Evolutionary conservation across 208 protist genomes (phyloP).

Genomic region (Trypanosoma lewisi): DNA sequence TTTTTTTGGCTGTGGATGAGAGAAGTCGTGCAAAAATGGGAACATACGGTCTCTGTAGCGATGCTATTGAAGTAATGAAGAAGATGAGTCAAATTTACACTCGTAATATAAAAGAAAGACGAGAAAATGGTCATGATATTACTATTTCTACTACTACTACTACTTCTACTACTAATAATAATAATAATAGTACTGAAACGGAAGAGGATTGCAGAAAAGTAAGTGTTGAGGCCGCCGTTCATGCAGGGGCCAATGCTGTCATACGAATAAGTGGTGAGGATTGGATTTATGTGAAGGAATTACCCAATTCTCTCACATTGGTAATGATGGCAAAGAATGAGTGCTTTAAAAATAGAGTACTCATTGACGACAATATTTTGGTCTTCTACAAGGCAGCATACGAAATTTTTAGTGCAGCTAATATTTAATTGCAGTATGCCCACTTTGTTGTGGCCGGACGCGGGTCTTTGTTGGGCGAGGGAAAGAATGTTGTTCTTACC

Average conservation of each 20-base stretch:
- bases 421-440: too few relatives aligned
- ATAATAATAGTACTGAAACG: neutral
- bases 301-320: constrained; percentile 80
- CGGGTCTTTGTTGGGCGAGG: constrained; percentile 1
- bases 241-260: constrained; percentile 29
- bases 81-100: constrained; percentile 75
- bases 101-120: constrained; percentile 1
- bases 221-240: constrained; percentile 31
- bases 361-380: constrained; percentile 86
- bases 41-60: constrained; percentile 87
- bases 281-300: constrained; percentile 86
- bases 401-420: constrained; percentile 60
- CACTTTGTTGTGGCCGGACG: neutral
- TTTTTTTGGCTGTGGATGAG: constrained; percentile 82
- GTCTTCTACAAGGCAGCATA: constrained; percentile 77
- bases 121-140: constrained; percentile 7
- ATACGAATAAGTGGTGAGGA: constrained; percentile 59
- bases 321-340: constrained; percentile 86
- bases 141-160: neutral
- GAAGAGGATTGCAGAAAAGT: neutral
- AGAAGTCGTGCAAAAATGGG: constrained; percentile 72
- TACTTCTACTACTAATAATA: neutral
- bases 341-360: constrained; percentile 53
- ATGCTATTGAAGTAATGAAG: constrained; percentile 82
- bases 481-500: too few relatives aligned